Conservation (phyloP, 2,329 filamentous ascomycete genomes). For the Emmonsiellopsis sp. region DNA sequence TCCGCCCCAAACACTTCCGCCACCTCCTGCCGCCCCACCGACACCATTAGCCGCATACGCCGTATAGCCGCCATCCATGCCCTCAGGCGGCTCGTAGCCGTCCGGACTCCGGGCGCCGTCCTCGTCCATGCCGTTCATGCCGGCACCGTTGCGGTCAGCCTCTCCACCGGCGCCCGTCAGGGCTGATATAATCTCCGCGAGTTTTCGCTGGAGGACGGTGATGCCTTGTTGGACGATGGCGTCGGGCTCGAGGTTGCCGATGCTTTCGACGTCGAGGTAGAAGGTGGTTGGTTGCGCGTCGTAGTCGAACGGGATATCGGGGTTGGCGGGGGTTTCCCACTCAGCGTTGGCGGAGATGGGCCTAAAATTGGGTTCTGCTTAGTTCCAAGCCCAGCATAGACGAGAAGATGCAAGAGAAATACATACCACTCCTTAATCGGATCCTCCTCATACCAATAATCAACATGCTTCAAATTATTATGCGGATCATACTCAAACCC, state of each 20-base stretch:
- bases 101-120: constrained; percentile 43
- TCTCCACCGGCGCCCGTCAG: constrained; percentile 45
- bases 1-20: constrained; percentile 57
- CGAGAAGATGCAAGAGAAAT: neutral
- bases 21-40: constrained; percentile 17
- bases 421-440: constrained; percentile 70
- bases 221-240: constrained; percentile 83
- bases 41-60: constrained; percentile 23
- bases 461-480: constrained; percentile 86
- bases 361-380: constrained; percentile 13
- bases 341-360: constrained; percentile 37
- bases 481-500: constrained; percentile 98
- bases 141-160: constrained; percentile 44
- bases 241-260: constrained; percentile 81
- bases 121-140: constrained; percentile 29
- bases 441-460: constrained; percentile 91
- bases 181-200: constrained; percentile 66
- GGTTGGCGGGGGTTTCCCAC: constrained; percentile 69
- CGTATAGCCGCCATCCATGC: constrained; percentile 32
- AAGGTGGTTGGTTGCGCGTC: constrained; percentile 75
- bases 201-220: constrained; percentile 77
- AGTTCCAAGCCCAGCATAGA: no score
- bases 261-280: constrained; percentile 88
- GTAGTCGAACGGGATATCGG: constrained; percentile 84
- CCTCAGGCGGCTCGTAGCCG: constrained; percentile 37